Conservation (phyloP, 2,329 filamentous ascomycete species). For the Hymenoscyphus occultus region DNA sequence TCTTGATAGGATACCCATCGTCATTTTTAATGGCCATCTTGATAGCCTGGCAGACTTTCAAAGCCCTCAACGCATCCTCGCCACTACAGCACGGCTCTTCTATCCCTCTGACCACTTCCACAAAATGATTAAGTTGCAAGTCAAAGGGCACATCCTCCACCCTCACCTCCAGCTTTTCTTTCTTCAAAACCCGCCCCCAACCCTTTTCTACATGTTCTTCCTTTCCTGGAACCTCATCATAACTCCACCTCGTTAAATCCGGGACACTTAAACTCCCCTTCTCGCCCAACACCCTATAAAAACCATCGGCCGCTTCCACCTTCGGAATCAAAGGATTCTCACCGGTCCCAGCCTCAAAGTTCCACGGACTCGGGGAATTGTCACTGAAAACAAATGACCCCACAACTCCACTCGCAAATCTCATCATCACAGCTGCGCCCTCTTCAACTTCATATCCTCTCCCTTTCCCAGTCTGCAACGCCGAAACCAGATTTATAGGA, state of each 20-base stretch:
- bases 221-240: constrained; percentile 39
- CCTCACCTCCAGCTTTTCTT: constrained; percentile 22
- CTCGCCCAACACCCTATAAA: constrained; percentile 55
- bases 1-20: constrained; percentile 27
- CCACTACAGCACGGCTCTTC: constrained; percentile 47
- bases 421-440: constrained; percentile 51
- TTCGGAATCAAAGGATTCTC: constrained; percentile 54
- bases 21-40: constrained; percentile 41
- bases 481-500: constrained; percentile 49
- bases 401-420: constrained; percentile 52
- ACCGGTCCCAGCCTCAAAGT: constrained; percentile 55
- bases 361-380: constrained; percentile 48
- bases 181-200: constrained; percentile 19
- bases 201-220: constrained; percentile 10
- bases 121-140: constrained; percentile 50
- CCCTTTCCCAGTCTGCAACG: constrained; percentile 45
- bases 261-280: constrained; percentile 52
- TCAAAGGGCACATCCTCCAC: constrained; percentile 47
- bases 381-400: constrained; percentile 57
- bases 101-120: constrained; percentile 44
- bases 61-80: constrained; percentile 48
- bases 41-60: constrained; percentile 52
- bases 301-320: constrained; percentile 34
- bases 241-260: constrained; percentile 50
- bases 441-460: constrained; percentile 52